Conservation (phyloP, 2,329 filamentous ascomycete genomes). For the Chrysosporium keratinophilum region DNA sequence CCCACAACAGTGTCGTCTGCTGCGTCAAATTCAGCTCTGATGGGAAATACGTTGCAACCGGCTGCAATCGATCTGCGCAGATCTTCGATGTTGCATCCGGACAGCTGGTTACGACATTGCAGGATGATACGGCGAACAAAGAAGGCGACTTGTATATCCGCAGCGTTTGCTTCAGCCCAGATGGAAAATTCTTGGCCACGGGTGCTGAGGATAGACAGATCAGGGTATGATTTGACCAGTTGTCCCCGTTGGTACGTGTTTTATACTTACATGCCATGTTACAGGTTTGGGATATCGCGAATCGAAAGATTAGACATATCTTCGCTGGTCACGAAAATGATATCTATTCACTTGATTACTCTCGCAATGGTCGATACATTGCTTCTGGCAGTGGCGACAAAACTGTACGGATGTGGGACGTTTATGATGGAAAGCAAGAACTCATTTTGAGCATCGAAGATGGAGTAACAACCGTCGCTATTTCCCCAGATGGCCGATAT, state of each 20-base stretch:
- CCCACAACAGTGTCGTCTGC: slow-evolving; percentile 93
- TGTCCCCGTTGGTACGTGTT: neutral
- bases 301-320: slow-evolving; percentile 73
- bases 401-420: slow-evolving; percentile 92
- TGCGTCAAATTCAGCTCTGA: slow-evolving; percentile 95
- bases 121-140: slow-evolving; percentile 78
- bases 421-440: slow-evolving; percentile 70
- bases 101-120: slow-evolving; percentile 76
- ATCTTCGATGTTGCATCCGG: slow-evolving; percentile 90
- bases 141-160: slow-evolving; percentile 91
- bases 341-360: slow-evolving; percentile 94
- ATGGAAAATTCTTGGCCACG: slow-evolving; percentile 85
- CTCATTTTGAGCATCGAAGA: slow-evolving; percentile 88
- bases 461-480: slow-evolving; percentile 92
- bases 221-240: slow-evolving; percentile 51
- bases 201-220: slow-evolving; percentile 97
- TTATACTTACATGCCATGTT: slow-evolving; percentile 3
- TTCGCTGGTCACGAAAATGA: slow-evolving; percentile 98
- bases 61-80: slow-evolving; percentile 97
- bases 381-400: slow-evolving; percentile 91
- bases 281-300: slow-evolving; percentile 88
- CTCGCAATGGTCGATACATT: slow-evolving; percentile 84
- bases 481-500: slow-evolving; percentile 87
- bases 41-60: slow-evolving; percentile 89
- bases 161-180: slow-evolving; percentile 96